Evolutionary conservation across 306 rosid species (phyloP).

Genomic region (Castanea mollissima): DNA sequence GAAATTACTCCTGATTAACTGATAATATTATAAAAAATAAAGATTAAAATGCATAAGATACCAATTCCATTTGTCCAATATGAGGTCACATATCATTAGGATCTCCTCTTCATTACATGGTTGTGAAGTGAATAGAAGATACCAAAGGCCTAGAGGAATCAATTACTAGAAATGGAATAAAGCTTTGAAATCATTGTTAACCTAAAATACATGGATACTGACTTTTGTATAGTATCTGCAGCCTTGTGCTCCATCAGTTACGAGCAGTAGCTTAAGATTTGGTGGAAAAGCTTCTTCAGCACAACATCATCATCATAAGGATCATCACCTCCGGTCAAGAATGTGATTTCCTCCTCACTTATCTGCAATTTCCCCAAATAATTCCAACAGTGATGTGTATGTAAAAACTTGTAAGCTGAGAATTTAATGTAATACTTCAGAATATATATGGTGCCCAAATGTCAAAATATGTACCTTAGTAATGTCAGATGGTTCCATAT

Average conservation of each 20-base stretch:
- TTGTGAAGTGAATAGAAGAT: not conserved
- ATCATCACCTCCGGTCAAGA: slow-evolving; percentile 57
- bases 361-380: slow-evolving; percentile 37
- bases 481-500: slow-evolving; percentile 36
- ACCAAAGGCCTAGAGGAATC: not conserved
- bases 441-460: not conserved
- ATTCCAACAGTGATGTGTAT: not conserved
- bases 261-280: slow-evolving; percentile 62
- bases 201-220: slow-evolving; percentile 9
- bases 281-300: slow-evolving; percentile 48
- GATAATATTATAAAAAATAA: not conserved
- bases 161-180: not conserved
- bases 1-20: not conserved
- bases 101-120: not conserved
- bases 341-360: slow-evolving; percentile 48
- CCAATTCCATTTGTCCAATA: not conserved
- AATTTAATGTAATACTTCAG: not conserved
- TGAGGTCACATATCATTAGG: not conserved
- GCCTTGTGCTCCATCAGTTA: slow-evolving; percentile 56
- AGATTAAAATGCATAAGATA: not conserved
- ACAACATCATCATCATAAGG: slow-evolving; percentile 58
- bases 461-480: slow-evolving; percentile 21
- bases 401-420: not conserved
- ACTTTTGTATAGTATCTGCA: slow-evolving; percentile 74
- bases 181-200: not conserved